phyloP scores from a whole-genome alignment of 495 filamentous ascomycete species.

The Apodospora peruviana region DNA sequence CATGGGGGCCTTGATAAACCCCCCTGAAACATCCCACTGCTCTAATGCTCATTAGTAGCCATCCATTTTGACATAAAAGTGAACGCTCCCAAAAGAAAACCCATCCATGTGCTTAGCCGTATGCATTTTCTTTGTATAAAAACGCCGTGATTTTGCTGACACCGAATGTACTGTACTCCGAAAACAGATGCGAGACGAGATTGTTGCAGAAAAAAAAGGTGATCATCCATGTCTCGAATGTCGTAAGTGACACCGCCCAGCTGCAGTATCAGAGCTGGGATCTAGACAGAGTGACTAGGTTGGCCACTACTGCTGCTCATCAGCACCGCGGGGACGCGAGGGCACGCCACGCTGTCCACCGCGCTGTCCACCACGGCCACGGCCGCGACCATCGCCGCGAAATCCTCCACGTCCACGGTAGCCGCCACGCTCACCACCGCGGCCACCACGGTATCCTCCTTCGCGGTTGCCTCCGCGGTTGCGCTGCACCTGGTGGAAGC shows the following conservation, averaged over 20 bases:
- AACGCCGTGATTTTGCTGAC: slow-evolving; percentile 18
- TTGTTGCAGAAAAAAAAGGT: slow-evolving; percentile 11
- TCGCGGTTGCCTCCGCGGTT: slow-evolving; percentile 52
- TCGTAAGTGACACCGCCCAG: not conserved
- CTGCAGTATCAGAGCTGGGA: too few species aligned
- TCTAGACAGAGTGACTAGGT: too few species aligned
- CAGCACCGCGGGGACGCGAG: slow-evolving; percentile 16
- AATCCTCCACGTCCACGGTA: slow-evolving; percentile 44
- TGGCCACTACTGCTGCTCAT: slow-evolving; percentile 14
- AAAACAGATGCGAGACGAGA: slow-evolving; percentile 18
- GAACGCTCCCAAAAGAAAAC: too few species aligned
- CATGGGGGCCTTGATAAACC: too few species aligned
- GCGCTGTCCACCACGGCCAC: slow-evolving; percentile 22
- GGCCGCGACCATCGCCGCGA: slow-evolving; percentile 39
- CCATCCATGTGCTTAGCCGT: too few species aligned
- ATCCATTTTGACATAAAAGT: too few species aligned
- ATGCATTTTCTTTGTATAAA: not conserved
- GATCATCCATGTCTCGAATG: not conserved
- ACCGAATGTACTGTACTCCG: slow-evolving; percentile 12
- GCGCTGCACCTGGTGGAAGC: slow-evolving; percentile 65
- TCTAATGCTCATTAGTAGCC: too few species aligned
- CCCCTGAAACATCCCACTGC: too few species aligned
- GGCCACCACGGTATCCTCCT: slow-evolving; percentile 53
- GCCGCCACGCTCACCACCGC: slow-evolving; percentile 41
- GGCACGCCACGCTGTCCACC: slow-evolving; percentile 22